These are phyloP conservation scores for Petasospora rhodanensis DNA, from an alignment of 1,139 yeast genomes.

Conservation along the genomic window DNA sequence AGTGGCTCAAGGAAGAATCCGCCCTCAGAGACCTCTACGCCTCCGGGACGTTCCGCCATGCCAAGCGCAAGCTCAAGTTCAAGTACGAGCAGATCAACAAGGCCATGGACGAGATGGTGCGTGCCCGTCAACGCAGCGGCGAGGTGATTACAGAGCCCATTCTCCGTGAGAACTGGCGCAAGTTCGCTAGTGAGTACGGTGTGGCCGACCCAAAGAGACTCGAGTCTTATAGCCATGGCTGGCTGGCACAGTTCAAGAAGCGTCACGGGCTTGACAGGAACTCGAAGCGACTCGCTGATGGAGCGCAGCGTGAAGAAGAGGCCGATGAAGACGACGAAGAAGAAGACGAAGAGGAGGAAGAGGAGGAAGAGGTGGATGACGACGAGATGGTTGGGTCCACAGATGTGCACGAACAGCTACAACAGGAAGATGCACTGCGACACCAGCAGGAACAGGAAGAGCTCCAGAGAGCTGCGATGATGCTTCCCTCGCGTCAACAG, in stretches of 20 bases:
- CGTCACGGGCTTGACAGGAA: slow-evolving; percentile 46
- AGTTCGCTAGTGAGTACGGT: slow-evolving; percentile 51
- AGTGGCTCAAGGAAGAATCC: slow-evolving; percentile 53
- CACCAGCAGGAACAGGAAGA: too few species aligned
- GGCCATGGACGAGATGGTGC: slow-evolving; percentile 53
- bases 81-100: slow-evolving; percentile 54
- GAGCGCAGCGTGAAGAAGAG: background rate
- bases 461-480: too few species aligned
- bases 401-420: background rate
- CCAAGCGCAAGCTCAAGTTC: slow-evolving; percentile 43
- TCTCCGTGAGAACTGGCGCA: slow-evolving; percentile 51
- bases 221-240: slow-evolving; percentile 53
- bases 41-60: slow-evolving; percentile 25
- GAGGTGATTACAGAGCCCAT: slow-evolving; percentile 52
- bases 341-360: slow-evolving; percentile 3
- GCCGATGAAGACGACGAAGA: slow-evolving; percentile 2
- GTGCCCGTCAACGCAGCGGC: slow-evolving; percentile 38
- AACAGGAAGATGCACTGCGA: slow-evolving; percentile 1
- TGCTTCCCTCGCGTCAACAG: background rate
- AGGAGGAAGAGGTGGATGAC: slow-evolving; percentile 1
- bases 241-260: slow-evolving; percentile 57
- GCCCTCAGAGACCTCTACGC: slow-evolving; percentile 41
- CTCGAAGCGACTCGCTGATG: slow-evolving; percentile 34
- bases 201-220: slow-evolving; percentile 57
- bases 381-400: background rate